Evolutionary conservation across 2,329 filamentous ascomycete genomes (phyloP), one percentile per base, ranked within the genome.

Genomic region (Zymoseptoria brevis): DNA sequence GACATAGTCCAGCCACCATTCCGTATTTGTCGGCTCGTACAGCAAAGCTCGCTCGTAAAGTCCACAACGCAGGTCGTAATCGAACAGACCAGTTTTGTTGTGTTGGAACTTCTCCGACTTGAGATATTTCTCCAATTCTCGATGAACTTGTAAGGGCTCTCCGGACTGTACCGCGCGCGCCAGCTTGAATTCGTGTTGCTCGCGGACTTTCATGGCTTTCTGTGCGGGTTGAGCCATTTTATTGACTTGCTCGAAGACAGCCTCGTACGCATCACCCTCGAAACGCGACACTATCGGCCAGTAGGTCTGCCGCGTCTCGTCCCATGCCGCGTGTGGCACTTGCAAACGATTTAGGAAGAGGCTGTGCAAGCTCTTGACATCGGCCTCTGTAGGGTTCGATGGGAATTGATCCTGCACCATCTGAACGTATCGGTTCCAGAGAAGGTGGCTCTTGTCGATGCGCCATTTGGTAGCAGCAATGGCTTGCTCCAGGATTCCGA

Each of bases 1-100:
- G 26, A 90, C 78, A 67, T 91, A 90, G 65, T 96, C 90, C 69
- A 88, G 85, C 93, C 93, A 97, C 50, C 88, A 81, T 13, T 81
- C 79, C 45, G 90, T 83, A 66, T 93, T 86, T 0, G 85, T 84
- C 2, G 88, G 84, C 60, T 96, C 88, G 48, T 87, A 77, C 72
- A 77, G 83, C 74, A 93, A 80, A 19, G 90, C 91, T 60, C 93
- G 85, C 67, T 90, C 86, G 70, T 89, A 96, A 1, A 96, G 79
- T 16, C 81, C 80, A 66, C 80, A 81, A 63, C 81, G 77, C 13
- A 86, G 72, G 22, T 80, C 72, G 66, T 81, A 77, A 64, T 79
- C 80, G 67, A 79, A 80, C 19, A 78, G 71, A 1, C 66, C 67
- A 11, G 77, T 74, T 62, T 82, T 82, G 65, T 81, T 81, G 63